These are phyloP conservation scores for Solanum bulbocastanum DNA, from an alignment of 257 asterid genomes.

Conservation along the genomic window DNA sequence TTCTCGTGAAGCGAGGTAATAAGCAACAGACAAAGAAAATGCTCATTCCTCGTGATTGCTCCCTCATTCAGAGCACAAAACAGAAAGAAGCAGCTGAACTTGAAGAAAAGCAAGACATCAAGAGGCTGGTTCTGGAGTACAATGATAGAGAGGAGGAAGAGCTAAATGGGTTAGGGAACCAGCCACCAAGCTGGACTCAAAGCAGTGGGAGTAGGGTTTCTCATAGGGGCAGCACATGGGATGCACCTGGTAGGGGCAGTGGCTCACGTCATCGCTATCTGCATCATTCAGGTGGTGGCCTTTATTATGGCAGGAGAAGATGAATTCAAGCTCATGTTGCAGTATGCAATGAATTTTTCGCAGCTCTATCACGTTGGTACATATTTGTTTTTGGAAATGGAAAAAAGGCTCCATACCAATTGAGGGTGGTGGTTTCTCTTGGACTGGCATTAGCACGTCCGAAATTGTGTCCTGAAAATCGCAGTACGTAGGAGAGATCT, in stretches of 20 bases:
- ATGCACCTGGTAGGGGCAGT: constrained; percentile 44
- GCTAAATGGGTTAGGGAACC: constrained; percentile 52
- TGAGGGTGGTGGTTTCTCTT: not conserved
- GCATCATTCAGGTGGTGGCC: constrained; percentile 77
- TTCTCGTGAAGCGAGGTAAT: constrained; percentile 91
- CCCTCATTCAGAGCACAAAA: constrained; percentile 88
- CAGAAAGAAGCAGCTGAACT: constrained; percentile 99
- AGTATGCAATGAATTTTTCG: not conserved
- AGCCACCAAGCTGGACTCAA: constrained; percentile 44
- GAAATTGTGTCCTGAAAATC: not conserved
- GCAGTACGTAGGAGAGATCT: not conserved
- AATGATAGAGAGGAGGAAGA: constrained; percentile 99
- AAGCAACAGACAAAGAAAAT: constrained; percentile 89
- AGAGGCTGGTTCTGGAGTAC: constrained; percentile 78
- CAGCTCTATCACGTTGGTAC: not conserved
- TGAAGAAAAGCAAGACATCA: constrained; percentile 95
- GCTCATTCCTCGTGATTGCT: constrained; percentile 84
- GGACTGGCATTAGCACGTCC: not conserved
- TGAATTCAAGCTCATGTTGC: constrained; percentile 7
- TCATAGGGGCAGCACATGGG: constrained; percentile 63
- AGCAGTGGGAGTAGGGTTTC: constrained; percentile 53
- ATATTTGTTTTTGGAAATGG: not conserved
- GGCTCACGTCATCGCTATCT: constrained; percentile 66
- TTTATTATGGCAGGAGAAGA: constrained; percentile 70
- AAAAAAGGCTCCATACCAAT: not conserved